These are phyloP conservation scores for Gilbertella persicaria DNA, from an alignment of 371 early-diverging fungal species.

Conservation along the genomic window DNA sequence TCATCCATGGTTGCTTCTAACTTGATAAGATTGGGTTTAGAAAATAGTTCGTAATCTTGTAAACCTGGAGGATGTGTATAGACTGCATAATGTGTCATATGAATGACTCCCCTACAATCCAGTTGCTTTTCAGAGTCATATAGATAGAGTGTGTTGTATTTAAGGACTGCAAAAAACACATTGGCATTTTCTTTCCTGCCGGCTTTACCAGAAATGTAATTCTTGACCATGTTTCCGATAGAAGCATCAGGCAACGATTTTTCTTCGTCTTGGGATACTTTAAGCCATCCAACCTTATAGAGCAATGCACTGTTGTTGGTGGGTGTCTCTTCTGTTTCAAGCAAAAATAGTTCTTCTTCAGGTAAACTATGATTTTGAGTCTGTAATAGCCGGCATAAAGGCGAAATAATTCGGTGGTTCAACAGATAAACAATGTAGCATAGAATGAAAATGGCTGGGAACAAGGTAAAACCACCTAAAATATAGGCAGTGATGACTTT, in stretches of 20 bases:
- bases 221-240: conserved; percentile 43
- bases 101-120: conserved; percentile 79
- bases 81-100: conserved; percentile 66
- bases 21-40: conserved; percentile 56
- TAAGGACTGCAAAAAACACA: conserved; percentile 75
- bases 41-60: conserved; percentile 62
- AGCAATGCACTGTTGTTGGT: conserved; percentile 5
- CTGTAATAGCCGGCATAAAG: background rate
- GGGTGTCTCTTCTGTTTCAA: background rate
- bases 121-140: conserved; percentile 82
- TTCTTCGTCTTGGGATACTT: conserved; percentile 40
- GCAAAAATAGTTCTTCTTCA: background rate
- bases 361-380: background rate
- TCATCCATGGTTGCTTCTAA: conserved; percentile 22
- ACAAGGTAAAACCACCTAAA: conserved; percentile 49
- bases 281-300: conserved; percentile 56
- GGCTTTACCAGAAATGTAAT: conserved; percentile 36
- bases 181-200: conserved; percentile 40
- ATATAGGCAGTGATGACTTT: conserved; percentile 19
- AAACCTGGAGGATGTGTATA: conserved; percentile 63
- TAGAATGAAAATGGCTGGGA: conserved; percentile 26
- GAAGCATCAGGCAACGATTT: conserved; percentile 26
- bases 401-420: background rate
- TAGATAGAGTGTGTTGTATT: conserved; percentile 77
- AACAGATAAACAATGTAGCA: background rate